Conservation (phyloP, 176 grass and related monocot species). For the Musa beccarii region DNA sequence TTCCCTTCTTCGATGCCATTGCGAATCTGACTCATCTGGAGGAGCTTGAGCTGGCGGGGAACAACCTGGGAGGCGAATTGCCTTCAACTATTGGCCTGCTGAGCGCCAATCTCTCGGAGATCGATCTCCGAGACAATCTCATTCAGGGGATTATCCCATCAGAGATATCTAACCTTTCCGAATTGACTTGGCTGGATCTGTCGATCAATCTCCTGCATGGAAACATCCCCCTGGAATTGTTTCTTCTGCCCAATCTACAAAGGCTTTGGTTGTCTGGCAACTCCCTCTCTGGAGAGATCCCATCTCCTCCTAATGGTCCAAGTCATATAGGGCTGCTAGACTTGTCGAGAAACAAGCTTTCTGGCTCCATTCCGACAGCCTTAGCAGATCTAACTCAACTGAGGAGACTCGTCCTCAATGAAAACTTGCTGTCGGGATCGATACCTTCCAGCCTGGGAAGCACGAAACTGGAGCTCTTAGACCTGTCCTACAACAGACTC, state of each 20-base stretch:
- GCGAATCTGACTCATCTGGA: constrained; percentile 20
- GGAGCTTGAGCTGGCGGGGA: constrained; percentile 19
- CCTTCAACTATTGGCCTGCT: constrained; percentile 8
- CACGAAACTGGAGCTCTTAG: background rate
- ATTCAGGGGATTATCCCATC: constrained; percentile 16
- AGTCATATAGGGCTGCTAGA: constrained; percentile 17
- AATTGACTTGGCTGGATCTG: constrained; percentile 4
- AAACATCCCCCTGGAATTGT: constrained; percentile 5
- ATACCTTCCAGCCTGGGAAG: constrained; percentile 15
- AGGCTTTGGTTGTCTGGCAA: constrained; percentile 18
- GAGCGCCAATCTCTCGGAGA: constrained; percentile 12
- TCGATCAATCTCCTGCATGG: constrained; percentile 22
- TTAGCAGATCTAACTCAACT: constrained; percentile 1
- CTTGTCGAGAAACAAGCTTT: constrained; percentile 31
- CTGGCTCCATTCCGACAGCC: constrained; percentile 10
- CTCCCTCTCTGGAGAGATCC: constrained; percentile 6
- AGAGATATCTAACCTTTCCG: constrained; percentile 6
- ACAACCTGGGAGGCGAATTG: constrained; percentile 9
- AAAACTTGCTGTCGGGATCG: constrained; percentile 22
- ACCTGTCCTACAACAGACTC: constrained; percentile 16
- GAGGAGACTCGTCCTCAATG: background rate
- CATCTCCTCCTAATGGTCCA: background rate
- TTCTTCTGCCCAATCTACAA: constrained; percentile 10
- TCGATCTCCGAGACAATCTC: constrained; percentile 9
- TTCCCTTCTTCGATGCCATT: constrained; percentile 11